These are phyloP conservation scores for Wallacemonas sp. DNA, from an alignment of 208 protist genomes.

Conservation along the genomic window DNA sequence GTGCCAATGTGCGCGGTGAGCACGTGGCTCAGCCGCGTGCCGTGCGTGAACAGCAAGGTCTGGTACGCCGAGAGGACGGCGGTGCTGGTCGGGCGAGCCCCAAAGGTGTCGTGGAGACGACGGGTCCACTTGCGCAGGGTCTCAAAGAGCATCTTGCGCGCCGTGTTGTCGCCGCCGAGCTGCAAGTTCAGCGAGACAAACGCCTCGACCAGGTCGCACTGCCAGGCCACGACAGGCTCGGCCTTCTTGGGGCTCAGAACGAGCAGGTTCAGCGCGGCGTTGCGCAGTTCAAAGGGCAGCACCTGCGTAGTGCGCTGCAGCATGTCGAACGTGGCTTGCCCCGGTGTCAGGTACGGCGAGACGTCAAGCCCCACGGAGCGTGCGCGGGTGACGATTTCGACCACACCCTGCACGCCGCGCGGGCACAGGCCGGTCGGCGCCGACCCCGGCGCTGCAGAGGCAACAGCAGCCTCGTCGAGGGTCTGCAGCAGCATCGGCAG, in stretches of 20 bases:
- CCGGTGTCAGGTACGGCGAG: conserved; percentile 42
- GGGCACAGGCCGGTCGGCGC: conserved; percentile 13
- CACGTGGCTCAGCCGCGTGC: conserved; percentile 27
- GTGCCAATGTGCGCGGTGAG: conserved; percentile 66
- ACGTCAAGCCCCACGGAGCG: conserved; percentile 66
- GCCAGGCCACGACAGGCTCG: conserved; percentile 57
- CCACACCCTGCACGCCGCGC: conserved; percentile 62
- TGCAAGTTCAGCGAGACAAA: conserved; percentile 82
- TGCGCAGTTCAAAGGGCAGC: conserved; percentile 65
- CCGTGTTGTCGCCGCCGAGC: conserved; percentile 77
- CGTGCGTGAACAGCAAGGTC: conserved; percentile 31
- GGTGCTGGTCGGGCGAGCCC: neutral
- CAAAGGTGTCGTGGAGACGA: conserved; percentile 52
- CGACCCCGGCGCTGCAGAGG: conserved; percentile 2
- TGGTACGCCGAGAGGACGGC: conserved; percentile 15
- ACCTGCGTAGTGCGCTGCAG: conserved; percentile 49
- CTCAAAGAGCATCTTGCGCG: conserved; percentile 63
- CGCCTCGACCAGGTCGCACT: conserved; percentile 74
- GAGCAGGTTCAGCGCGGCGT: conserved; percentile 61
- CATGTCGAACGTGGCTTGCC: conserved; percentile 29
- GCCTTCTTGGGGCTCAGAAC: conserved; percentile 62
- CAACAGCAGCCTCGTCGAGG: conserved; percentile 20
- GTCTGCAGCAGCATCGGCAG: conserved; percentile 31
- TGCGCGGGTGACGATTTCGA: conserved; percentile 75
- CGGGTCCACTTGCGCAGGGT: conserved; percentile 72